Conservation (phyloP, 2,329 filamentous ascomycete genomes). For the Colletotrichum chlorophyti region DNA sequence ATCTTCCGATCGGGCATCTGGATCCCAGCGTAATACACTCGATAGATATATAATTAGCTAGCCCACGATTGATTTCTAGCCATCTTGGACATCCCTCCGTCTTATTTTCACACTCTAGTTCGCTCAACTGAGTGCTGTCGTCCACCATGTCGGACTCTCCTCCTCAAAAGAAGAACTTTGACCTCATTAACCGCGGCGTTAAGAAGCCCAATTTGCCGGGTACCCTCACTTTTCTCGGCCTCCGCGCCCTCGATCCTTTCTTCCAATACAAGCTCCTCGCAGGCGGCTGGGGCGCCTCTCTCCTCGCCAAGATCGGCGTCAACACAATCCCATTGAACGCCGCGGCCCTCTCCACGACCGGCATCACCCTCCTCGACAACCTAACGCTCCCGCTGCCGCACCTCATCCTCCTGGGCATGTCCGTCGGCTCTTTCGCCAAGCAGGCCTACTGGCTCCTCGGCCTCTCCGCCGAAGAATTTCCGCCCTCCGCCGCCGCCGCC, state of each 20-base stretch:
- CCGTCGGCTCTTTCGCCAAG: slow-evolving; percentile 58
- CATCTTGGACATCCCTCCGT: too few species aligned
- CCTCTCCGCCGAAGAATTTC: slow-evolving; percentile 58
- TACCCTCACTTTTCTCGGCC: slow-evolving; percentile 45
- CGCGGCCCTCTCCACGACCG: slow-evolving; percentile 42
- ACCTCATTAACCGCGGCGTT: slow-evolving; percentile 46
- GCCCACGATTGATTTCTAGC: too few species aligned
- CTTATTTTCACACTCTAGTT: too few species aligned
- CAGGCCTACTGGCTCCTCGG: slow-evolving; percentile 60
- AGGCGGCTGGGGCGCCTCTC: slow-evolving; percentile 46
- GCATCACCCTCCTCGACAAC: slow-evolving; percentile 40
- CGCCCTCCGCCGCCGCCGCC: slow-evolving; percentile 44
- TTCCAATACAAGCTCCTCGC: slow-evolving; percentile 41
- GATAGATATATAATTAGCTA: background rate
- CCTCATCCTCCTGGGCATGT: slow-evolving; percentile 59
- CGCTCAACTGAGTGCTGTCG: background rate
- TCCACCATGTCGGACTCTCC: slow-evolving; percentile 14
- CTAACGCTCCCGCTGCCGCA: slow-evolving; percentile 57
- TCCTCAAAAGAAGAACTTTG: slow-evolving; percentile 22
- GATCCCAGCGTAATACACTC: background rate
- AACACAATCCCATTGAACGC: slow-evolving; percentile 47
- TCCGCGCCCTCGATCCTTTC: slow-evolving; percentile 42
- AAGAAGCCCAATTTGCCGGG: slow-evolving; percentile 42
- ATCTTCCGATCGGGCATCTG: background rate
- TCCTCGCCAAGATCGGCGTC: slow-evolving; percentile 55